These are phyloP conservation scores for Imleria badia DNA, from an alignment of 768 basidiomycete genomes.

Conservation along the genomic window DNA sequence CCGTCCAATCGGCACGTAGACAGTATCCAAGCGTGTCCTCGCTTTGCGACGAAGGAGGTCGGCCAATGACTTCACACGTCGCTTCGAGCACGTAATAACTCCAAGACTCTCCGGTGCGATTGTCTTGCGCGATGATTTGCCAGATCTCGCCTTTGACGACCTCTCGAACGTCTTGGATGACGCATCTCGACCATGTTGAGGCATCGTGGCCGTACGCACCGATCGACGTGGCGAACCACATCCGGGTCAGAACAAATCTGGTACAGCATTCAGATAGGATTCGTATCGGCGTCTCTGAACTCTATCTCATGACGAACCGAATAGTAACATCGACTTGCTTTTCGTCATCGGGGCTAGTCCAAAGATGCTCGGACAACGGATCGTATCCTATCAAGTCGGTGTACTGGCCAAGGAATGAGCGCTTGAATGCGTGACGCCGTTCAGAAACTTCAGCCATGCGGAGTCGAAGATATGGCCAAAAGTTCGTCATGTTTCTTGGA, in stretches of 20 bases:
- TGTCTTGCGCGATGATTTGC: constrained; percentile 42
- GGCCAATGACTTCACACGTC: constrained; percentile 74
- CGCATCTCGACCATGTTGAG: constrained; percentile 34
- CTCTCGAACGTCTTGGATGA: constrained; percentile 50
- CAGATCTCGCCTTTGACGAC: constrained; percentile 60
- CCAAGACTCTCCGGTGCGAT: constrained; percentile 24
- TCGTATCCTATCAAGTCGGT: constrained; percentile 28
- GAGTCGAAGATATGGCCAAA: constrained; percentile 69
- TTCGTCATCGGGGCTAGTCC: constrained; percentile 59
- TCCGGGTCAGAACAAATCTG: constrained; percentile 62
- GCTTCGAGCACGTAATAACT: constrained; percentile 59
- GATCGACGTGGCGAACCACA: constrained; percentile 64
- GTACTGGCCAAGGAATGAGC: constrained; percentile 50
- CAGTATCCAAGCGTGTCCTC: constrained; percentile 1
- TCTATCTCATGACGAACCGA: constrained; percentile 41
- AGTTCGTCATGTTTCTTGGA: constrained; percentile 50
- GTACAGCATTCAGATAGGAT: neutral
- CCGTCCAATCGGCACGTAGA: constrained; percentile 65
- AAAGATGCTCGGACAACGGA: constrained; percentile 46
- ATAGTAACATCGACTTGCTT: constrained; percentile 56
- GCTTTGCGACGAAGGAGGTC: constrained; percentile 15
- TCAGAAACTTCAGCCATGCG: constrained; percentile 44
- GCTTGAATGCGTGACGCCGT: constrained; percentile 40
- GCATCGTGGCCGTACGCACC: constrained; percentile 37
- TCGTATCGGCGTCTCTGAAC: neutral